Evolutionary conservation across 441 rosid genomes (phyloP).

Genomic region (Populus tomentosa): DNA sequence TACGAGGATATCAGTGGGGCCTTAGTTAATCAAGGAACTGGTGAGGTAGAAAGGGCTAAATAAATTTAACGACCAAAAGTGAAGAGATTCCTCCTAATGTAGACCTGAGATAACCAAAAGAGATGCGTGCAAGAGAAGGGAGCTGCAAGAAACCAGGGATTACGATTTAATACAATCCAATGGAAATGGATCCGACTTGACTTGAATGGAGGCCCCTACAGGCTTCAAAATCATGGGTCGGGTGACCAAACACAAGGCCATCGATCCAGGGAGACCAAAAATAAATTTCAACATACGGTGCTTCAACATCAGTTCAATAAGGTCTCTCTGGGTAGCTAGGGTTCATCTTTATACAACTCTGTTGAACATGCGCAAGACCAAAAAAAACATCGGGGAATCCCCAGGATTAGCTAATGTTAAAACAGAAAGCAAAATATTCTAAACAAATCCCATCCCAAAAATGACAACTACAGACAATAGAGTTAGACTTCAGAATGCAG

Average conservation of each 20-base stretch:
- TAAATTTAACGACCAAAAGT: too few species aligned
- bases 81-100: not conserved
- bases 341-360: not conserved
- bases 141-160: too few species aligned
- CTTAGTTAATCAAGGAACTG: not conserved
- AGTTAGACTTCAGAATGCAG: not conserved
- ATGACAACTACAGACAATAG: not conserved
- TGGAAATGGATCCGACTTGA: too few species aligned
- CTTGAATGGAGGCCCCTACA: too few species aligned
- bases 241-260: too few species aligned
- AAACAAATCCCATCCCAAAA: not conserved
- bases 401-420: not conserved
- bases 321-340: not conserved
- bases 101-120: constrained; percentile 10
- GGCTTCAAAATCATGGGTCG: too few species aligned
- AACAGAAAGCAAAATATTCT: not conserved
- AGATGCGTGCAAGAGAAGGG: too few species aligned
- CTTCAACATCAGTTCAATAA: not conserved
- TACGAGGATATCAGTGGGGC: constrained; percentile 6
- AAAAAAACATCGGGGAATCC: not conserved
- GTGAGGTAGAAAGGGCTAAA: not conserved
- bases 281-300: not conserved
- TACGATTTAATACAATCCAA: too few species aligned
- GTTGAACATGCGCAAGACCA: not conserved
- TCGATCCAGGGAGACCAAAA: not conserved